Evolutionary conservation across 2,329 filamentous ascomycete genomes (phyloP).

Genomic region (Penicillium sp.): DNA sequence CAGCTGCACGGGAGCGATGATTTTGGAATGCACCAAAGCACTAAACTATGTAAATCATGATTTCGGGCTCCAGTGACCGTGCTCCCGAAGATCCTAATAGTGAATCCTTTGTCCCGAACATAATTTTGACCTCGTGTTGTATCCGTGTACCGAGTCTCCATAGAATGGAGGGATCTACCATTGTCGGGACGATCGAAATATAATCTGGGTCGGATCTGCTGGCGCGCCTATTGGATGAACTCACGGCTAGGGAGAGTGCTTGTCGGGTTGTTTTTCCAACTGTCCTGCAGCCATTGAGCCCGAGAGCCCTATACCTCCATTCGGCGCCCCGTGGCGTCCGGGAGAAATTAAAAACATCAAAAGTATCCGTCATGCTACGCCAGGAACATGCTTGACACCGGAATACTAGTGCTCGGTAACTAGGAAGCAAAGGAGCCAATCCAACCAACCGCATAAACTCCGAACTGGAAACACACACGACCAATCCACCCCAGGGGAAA

Average conservation of each 20-base stretch:
- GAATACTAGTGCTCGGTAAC: too few species aligned
- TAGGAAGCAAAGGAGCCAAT: background rate
- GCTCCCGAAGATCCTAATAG: background rate
- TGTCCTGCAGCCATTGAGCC: too few species aligned
- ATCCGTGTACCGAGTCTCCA: too few species aligned
- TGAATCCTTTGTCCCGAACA: background rate
- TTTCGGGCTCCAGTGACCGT: background rate
- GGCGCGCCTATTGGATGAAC: constrained; percentile 4
- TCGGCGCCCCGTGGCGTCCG: too few species aligned
- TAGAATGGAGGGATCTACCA: constrained; percentile 9
- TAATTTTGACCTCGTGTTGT: background rate
- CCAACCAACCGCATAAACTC: background rate
- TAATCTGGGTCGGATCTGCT: background rate
- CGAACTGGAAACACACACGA: background rate
- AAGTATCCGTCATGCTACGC: too few species aligned
- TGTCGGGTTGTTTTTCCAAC: too few species aligned
- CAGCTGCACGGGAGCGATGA: background rate
- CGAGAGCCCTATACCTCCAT: too few species aligned
- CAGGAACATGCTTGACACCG: too few species aligned
- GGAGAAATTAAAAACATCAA: too few species aligned
- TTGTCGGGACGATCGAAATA: constrained; percentile 14
- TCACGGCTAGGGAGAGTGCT: too few species aligned
- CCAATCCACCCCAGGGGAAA: too few species aligned
- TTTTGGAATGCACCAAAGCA: constrained; percentile 6
- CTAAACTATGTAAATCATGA: constrained; percentile 5